Percentiles rank a stretch among this genome's conserved stretches.
phyloP scores from a whole-genome alignment of 805 yeast genomes.

The Wilhelminamyces savonicus region DNA sequence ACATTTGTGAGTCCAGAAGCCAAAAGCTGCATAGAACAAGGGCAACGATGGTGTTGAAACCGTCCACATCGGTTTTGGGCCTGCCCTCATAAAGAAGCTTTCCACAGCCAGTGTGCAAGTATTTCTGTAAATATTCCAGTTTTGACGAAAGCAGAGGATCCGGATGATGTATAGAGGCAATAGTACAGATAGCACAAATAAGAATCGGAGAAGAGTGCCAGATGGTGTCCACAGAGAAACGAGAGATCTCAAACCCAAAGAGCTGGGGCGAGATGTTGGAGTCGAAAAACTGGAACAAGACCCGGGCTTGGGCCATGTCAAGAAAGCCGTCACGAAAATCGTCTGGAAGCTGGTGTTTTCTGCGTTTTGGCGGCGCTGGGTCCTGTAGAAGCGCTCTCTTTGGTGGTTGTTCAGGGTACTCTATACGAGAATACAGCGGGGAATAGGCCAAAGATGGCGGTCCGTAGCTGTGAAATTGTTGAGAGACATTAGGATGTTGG shows the following conservation, averaged over 20 bases:
- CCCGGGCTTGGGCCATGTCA: conserved; percentile 35
- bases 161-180: conserved; percentile 59
- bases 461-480: background rate
- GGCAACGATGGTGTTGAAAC: conserved; percentile 56
- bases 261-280: conserved; percentile 54
- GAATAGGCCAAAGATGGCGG: background rate
- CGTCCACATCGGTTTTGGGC: conserved; percentile 40
- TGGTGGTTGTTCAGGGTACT: too few species aligned
- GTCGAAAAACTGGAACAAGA: conserved; percentile 46
- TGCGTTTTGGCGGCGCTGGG: background rate
- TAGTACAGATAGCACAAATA: conserved; percentile 54
- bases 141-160: conserved; percentile 20
- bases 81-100: conserved; percentile 28
- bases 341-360: conserved; percentile 5
- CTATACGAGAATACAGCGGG: too few species aligned
- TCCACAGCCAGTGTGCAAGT: conserved; percentile 29
- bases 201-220: conserved; percentile 55
- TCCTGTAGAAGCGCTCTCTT: background rate
- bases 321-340: conserved; percentile 36
- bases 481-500: background rate
- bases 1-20: conserved; percentile 59
- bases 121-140: conserved; percentile 19
- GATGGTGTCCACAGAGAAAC: conserved; percentile 40
- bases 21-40: conserved; percentile 63
- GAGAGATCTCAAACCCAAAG: conserved; percentile 56